A percentile compares a stretch with the other conserved stretches of the same genome.
phyloP scores from a whole-genome alignment of 78 protist genomes.

The Dictyostelium discoideum region DNA sequence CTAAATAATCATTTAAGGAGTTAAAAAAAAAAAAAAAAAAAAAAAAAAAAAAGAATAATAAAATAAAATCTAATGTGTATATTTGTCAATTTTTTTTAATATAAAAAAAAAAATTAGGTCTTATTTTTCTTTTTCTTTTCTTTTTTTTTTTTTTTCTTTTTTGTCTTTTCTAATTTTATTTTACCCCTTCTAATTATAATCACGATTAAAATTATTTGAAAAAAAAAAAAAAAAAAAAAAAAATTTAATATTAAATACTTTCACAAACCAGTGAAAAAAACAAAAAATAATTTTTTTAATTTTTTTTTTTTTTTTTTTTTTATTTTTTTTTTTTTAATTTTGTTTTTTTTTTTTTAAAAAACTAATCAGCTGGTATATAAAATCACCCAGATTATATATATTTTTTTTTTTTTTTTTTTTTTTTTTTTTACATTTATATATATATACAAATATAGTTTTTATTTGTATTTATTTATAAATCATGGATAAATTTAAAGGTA shows the following conservation, averaged over 20 bases:
- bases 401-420: not conserved
- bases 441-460: not conserved
- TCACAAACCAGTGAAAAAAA: not conserved
- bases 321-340: not conserved
- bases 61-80: not conserved
- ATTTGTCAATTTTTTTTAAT: not conserved
- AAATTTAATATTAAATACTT: not conserved
- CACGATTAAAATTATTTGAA: not conserved
- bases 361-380: not conserved
- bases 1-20: not conserved
- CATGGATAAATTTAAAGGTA: not conserved
- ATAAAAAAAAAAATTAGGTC: too few relatives aligned
- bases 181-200: not conserved
- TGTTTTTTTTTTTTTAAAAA: not conserved
- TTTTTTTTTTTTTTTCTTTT: not conserved
- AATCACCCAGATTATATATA: not conserved
- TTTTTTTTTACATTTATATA: not conserved
- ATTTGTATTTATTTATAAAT: not conserved
- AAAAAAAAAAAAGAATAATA: not conserved
- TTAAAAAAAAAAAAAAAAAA: not conserved
- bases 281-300: not conserved
- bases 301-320: conserved; percentile 5
- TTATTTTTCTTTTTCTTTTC: not conserved
- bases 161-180: not conserved
- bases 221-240: too few relatives aligned